A percentile compares a stretch with the other conserved stretches of the same genome.
These are phyloP conservation scores for Nymphaea colorata DNA, from an alignment of 164 flowering plant genomes.

Conservation along the genomic window DNA sequence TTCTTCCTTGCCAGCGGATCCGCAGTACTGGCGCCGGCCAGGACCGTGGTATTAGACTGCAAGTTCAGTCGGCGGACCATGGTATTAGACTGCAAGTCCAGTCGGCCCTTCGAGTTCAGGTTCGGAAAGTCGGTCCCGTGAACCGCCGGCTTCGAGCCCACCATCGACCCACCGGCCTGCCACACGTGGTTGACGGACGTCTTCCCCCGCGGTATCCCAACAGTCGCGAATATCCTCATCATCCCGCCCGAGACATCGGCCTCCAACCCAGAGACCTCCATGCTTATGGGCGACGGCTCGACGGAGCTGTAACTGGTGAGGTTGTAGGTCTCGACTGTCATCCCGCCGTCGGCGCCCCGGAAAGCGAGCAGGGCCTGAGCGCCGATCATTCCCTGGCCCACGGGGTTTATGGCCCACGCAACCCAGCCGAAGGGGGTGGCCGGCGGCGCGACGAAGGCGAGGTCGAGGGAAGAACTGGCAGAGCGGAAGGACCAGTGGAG, in stretches of 20 bases:
- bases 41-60: background rate
- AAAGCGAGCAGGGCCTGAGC: conserved; percentile 38
- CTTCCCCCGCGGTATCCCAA: conserved; percentile 21
- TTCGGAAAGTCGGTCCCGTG: background rate
- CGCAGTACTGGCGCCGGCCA: background rate
- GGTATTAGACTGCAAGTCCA: background rate
- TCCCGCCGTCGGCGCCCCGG: conserved; percentile 8
- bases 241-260: conserved; percentile 22
- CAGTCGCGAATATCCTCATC: conserved; percentile 33
- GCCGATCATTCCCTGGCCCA: conserved; percentile 30
- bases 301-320: conserved; percentile 16
- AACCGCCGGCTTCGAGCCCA: background rate
- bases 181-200: conserved; percentile 55
- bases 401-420: conserved; percentile 57
- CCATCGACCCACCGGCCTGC: conserved; percentile 62
- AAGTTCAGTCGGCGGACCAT: too few relatives aligned
- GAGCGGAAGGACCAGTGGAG: conserved; percentile 40
- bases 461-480: conserved; percentile 19
- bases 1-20: background rate
- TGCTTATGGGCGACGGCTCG: conserved; percentile 14
- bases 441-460: conserved; percentile 39
- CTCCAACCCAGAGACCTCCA: conserved; percentile 15
- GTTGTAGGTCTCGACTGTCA: conserved; percentile 27
- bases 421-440: conserved; percentile 33
- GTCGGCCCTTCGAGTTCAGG: background rate